A percentile compares a stretch with the other conserved stretches of the same genome.
Conservation (phyloP, 163 green algal genomes). For the Scenedesmus sp. region DNA sequence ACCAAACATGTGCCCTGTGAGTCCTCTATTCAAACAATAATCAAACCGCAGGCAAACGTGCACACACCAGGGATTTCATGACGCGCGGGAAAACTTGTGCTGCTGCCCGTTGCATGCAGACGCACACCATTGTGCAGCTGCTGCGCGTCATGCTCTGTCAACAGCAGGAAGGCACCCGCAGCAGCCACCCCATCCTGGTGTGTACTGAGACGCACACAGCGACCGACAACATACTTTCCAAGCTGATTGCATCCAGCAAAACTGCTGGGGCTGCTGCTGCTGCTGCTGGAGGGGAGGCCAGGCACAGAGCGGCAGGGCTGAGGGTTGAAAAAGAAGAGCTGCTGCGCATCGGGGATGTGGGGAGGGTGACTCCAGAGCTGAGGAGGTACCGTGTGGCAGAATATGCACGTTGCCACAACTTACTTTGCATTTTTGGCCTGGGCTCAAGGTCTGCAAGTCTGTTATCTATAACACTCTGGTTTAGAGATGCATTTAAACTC, state of each 20-base stretch:
- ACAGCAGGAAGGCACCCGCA: neutral
- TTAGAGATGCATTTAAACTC: too few species aligned
- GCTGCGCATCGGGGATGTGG: neutral
- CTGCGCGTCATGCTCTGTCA: neutral
- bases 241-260: neutral
- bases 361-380: neutral
- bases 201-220: neutral
- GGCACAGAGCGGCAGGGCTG: neutral
- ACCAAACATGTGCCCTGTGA: too few species aligned
- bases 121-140: slow-evolving; percentile 20
- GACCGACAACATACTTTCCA: neutral
- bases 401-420: neutral
- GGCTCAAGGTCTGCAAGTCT: too few species aligned
- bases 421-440: neutral
- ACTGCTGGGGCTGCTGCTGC: neutral
- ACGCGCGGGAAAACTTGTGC: too few species aligned
- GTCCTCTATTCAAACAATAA: too few species aligned
- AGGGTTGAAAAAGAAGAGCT: neutral
- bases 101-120: neutral
- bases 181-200: neutral
- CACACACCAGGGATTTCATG: too few species aligned
- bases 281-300: neutral
- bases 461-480: too few species aligned
- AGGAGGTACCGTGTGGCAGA: neutral
- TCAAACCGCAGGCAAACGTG: too few species aligned